Conservation (phyloP, 805 yeast genomes). For the Dipodascus geniculatus region DNA sequence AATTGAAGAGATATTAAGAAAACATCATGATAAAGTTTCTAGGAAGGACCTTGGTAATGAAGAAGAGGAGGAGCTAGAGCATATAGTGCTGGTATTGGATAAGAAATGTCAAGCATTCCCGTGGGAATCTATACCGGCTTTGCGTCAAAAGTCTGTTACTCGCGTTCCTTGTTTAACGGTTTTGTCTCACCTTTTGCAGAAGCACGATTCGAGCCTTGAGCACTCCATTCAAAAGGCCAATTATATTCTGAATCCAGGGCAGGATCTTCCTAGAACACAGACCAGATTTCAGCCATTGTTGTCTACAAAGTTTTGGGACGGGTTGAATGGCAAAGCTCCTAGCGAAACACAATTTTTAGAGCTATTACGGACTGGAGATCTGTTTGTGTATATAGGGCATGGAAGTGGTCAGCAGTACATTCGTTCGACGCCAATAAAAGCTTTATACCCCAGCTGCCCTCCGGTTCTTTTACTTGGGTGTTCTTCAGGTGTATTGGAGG, state of each 20-base stretch:
- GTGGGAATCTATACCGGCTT: conserved; percentile 71
- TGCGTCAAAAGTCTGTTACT: conserved; percentile 46
- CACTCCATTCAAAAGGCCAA: conserved; percentile 21
- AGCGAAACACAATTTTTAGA: conserved; percentile 38
- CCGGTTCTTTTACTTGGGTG: conserved; percentile 65
- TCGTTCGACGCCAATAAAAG: conserved; percentile 41
- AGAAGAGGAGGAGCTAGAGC: conserved; percentile 25
- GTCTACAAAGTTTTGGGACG: conserved; percentile 34
- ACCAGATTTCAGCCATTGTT: conserved; percentile 36
- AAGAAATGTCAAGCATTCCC: conserved; percentile 61
- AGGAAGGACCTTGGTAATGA: not conserved
- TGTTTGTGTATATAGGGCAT: conserved; percentile 81
- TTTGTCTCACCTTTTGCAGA: conserved; percentile 29
- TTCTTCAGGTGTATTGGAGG: conserved; percentile 63
- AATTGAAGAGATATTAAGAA: conserved; percentile 35
- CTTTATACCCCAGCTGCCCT: conserved; percentile 27
- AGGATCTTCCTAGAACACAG: conserved; percentile 64
- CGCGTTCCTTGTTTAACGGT: conserved; percentile 59
- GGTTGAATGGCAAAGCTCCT: conserved; percentile 46
- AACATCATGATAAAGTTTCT: conserved; percentile 18
- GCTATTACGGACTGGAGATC: conserved; percentile 31
- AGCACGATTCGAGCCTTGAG: conserved; percentile 6
- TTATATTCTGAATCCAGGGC: conserved; percentile 71
- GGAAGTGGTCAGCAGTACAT: conserved; percentile 92
- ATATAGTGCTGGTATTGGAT: conserved; percentile 61